These are phyloP conservation scores for Xerophyta viscosa DNA, from an alignment of 106 monocot species.

Conservation along the genomic window DNA sequence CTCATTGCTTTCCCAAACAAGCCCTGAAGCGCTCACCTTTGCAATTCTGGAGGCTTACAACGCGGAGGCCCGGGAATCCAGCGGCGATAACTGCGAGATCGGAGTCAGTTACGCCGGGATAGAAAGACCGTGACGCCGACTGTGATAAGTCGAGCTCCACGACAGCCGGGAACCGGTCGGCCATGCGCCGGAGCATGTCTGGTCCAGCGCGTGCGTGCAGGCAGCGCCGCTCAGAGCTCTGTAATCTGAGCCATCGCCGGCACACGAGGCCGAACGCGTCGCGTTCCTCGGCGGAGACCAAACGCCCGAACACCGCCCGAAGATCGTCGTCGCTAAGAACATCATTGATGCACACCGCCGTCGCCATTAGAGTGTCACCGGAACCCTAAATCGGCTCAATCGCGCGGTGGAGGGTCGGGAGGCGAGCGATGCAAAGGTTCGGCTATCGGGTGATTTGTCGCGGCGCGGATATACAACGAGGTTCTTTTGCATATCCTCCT, in stretches of 20 bases:
- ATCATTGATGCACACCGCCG: constrained; percentile 57
- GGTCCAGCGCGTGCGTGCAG: constrained; percentile 68
- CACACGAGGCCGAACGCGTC: constrained; percentile 80
- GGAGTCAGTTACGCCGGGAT: constrained; percentile 75
- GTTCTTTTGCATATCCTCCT: too few species aligned
- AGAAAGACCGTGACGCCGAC: constrained; percentile 69
- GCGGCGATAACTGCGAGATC: constrained; percentile 63
- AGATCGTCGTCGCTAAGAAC: constrained; percentile 79
- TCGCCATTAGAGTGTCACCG: too few species aligned
- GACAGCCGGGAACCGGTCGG: constrained; percentile 58
- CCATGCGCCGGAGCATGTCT: constrained; percentile 67
- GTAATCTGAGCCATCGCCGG: constrained; percentile 77
- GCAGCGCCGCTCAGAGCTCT: constrained; percentile 70
- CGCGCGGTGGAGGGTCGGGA: too few species aligned
- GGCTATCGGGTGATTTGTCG: too few species aligned
- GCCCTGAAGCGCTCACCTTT: constrained; percentile 79
- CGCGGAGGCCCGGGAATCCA: constrained; percentile 32
- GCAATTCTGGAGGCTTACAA: constrained; percentile 58
- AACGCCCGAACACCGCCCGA: constrained; percentile 39
- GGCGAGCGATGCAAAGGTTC: too few species aligned
- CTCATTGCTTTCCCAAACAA: too few species aligned
- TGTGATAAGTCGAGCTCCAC: constrained; percentile 77
- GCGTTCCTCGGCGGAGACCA: constrained; percentile 44
- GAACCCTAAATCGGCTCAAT: too few species aligned
- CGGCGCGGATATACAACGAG: too few species aligned